Evolutionary conservation across 257 asterid genomes (phyloP), one percentile per base, ranked within the genome.

Genomic region (Nicotiana knightiana): DNA sequence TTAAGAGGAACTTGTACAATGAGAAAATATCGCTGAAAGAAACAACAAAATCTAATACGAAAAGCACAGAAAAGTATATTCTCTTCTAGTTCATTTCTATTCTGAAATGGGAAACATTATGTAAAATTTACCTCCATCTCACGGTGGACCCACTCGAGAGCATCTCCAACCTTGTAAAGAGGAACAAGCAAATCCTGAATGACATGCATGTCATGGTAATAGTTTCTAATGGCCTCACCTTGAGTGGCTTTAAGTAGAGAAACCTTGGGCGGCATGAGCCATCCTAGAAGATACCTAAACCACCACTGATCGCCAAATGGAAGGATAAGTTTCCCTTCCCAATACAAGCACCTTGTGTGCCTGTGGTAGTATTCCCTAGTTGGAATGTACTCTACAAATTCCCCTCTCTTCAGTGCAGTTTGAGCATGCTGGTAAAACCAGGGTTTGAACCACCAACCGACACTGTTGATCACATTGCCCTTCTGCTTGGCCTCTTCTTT

Each of bases 361-460:
- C 98, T 91, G 90, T 94, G 98, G 88, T 92, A 94, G 81, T 91
- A 94, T 28, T 94, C 93, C 86, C 98, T 93, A 11, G 98, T 94
- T 9, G 98, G 98, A 30, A 94, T 91, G 82, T 94, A 93, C 91
- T 94, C 98, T 67, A 92, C 96, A 63, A 94, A 94, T 85, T 93
- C 97, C 12, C 97, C 98, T 81, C 83, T 94, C 91, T 91, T 88
- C 84, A 94, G 81, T 15, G 98, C 97, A 1, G 97, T 89, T 79
- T 93, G 97, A 3, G 98, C 98, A 75, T 94, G 98, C 91, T 94
- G 98, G 92, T 94, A 94, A 83, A 94, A 94, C 98, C 98, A 94
- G 9, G 97, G 90, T 73, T 94, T 94, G 89, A 87, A 93, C 98
- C 98, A 94, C 98, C 97, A 93, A 48, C 98, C 91, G 17, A 93